Evolutionary conservation across 148 eudicot genomes (phyloP).

Genomic region (Agrostemma githago): DNA sequence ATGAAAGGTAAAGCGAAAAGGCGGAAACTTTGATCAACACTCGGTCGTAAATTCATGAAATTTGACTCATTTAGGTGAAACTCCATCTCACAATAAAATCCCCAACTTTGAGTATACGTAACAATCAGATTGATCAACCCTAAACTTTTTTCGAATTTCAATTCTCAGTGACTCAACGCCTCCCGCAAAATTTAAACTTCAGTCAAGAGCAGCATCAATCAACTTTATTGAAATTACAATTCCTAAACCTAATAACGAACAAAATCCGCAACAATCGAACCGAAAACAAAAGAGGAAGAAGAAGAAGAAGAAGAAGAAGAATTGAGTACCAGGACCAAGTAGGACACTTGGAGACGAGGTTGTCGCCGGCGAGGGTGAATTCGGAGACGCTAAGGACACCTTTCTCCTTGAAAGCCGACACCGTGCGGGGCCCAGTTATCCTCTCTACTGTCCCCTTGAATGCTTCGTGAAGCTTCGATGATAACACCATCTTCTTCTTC

Average conservation of each 20-base stretch:
- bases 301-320: background rate
- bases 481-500: constrained; percentile 45
- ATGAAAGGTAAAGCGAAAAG: too few relatives aligned
- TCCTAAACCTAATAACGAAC: background rate
- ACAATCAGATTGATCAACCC: too few relatives aligned
- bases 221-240: background rate
- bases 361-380: constrained; percentile 85
- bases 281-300: background rate
- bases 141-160: too few relatives aligned
- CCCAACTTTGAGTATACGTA: too few relatives aligned
- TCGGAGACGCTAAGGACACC: constrained; percentile 88
- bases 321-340: constrained; percentile 94
- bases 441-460: constrained; percentile 90
- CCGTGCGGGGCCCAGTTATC: constrained; percentile 75
- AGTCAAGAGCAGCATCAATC: too few relatives aligned
- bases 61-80: too few relatives aligned
- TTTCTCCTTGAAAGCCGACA: constrained; percentile 92
- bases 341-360: constrained; percentile 94
- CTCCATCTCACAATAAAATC: background rate
- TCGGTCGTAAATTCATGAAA: background rate
- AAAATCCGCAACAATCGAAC: background rate
- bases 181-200: too few relatives aligned
- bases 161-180: too few relatives aligned
- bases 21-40: background rate
- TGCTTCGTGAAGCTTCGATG: constrained; percentile 80